phyloP scores from a whole-genome alignment of 2,329 filamentous ascomycete species.

The Ophiostoma novo-ulmi region DNA sequence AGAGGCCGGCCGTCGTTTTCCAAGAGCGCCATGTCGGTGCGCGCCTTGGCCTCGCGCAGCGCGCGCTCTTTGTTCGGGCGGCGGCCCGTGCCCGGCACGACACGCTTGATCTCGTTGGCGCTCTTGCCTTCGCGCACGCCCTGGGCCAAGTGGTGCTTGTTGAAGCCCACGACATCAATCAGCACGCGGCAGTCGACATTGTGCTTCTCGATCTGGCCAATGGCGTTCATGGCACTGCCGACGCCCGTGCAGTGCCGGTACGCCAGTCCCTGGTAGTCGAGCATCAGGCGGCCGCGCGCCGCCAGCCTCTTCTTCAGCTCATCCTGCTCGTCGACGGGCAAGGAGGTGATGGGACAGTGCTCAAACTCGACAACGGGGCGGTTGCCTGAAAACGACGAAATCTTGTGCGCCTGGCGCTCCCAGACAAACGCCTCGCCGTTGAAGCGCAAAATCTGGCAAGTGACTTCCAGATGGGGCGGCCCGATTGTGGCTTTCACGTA shows the following conservation, averaged over 20 bases:
- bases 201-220: slow-evolving; percentile 31
- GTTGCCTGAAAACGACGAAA: slow-evolving; percentile 38
- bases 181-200: slow-evolving; percentile 41
- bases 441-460: slow-evolving; percentile 37
- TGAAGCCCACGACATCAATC: slow-evolving; percentile 41
- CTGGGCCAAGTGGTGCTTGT: slow-evolving; percentile 38
- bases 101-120: slow-evolving; percentile 30
- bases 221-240: slow-evolving; percentile 31
- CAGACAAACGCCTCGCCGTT: slow-evolving; percentile 41
- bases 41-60: neutral
- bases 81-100: slow-evolving; percentile 21
- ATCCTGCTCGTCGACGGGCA: slow-evolving; percentile 32
- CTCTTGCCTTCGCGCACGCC: slow-evolving; percentile 37
- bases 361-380: slow-evolving; percentile 39
- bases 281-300: slow-evolving; percentile 37
- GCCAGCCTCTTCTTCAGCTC: slow-evolving; percentile 33
- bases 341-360: slow-evolving; percentile 37
- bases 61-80: neutral
- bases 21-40: neutral
- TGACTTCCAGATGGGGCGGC: slow-evolving; percentile 30
- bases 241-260: slow-evolving; percentile 42
- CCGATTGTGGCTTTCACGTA: slow-evolving; percentile 29
- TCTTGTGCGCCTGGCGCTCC: slow-evolving; percentile 34
- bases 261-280: slow-evolving; percentile 40
- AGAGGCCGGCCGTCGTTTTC: neutral